Conservation (phyloP, 1,139 yeast species). For the Hemisphaericaspora xylanilytica region DNA sequence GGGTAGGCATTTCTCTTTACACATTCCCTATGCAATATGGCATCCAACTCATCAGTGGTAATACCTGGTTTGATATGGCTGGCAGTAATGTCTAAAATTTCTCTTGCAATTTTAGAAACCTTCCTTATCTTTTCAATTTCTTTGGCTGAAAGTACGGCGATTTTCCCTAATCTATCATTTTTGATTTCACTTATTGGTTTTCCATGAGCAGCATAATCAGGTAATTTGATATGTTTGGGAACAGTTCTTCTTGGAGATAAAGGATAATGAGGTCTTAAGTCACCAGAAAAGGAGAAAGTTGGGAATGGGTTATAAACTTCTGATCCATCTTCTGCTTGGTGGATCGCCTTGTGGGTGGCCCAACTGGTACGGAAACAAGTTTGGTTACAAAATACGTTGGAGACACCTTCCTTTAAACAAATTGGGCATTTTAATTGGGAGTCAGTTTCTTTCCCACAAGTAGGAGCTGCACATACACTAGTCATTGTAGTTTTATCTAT, state of each 20-base stretch:
- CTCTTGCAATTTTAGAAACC: conserved; percentile 77
- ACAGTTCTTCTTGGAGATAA: conserved; percentile 66
- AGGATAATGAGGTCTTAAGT: conserved; percentile 77
- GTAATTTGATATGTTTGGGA: conserved; percentile 68
- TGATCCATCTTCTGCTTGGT: conserved; percentile 41
- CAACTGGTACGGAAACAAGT: conserved; percentile 79
- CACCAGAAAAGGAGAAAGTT: conserved; percentile 68
- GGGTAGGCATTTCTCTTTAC: conserved; percentile 91
- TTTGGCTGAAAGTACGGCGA: conserved; percentile 59
- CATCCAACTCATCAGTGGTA: conserved; percentile 92
- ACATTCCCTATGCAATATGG: conserved; percentile 82
- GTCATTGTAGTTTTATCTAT: not conserved
- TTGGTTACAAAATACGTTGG: conserved; percentile 76
- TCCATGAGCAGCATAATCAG: conserved; percentile 86
- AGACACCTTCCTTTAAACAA: conserved; percentile 70
- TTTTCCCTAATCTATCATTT: conserved; percentile 66
- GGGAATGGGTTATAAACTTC: conserved; percentile 85
- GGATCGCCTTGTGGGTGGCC: conserved; percentile 54
- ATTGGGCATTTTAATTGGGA: conserved; percentile 86
- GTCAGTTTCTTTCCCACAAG: conserved; percentile 78
- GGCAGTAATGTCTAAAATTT: conserved; percentile 83
- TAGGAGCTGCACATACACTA: conserved; percentile 60
- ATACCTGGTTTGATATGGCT: conserved; percentile 80
- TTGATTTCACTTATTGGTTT: conserved; percentile 75
- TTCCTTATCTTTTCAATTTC: conserved; percentile 73